phyloP scores from a whole-genome alignment of 805 yeast species.

The Lachancea sp. region DNA sequence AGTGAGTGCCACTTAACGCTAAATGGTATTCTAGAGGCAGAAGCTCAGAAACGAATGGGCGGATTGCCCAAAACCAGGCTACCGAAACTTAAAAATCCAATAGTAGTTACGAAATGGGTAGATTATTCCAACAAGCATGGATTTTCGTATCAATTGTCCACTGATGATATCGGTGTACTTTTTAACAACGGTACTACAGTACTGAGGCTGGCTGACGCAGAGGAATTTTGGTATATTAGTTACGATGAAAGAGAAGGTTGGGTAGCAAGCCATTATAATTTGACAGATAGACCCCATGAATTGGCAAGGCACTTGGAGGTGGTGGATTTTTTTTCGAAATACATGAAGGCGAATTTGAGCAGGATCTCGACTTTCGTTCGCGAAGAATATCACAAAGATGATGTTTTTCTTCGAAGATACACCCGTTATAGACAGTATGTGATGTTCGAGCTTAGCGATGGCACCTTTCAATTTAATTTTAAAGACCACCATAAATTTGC shows the following conservation, averaged over 20 bases:
- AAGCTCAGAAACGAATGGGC: conserved; percentile 40
- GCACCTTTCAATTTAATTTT: conserved; percentile 89
- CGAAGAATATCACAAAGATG: conserved; percentile 51
- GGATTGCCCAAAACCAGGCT: conserved; percentile 30
- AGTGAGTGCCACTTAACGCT: conserved; percentile 43
- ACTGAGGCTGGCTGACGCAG: conserved; percentile 58
- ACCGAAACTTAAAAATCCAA: conserved; percentile 44
- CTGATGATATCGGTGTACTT: conserved; percentile 83
- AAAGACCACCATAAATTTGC: conserved; percentile 90
- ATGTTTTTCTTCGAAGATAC: conserved; percentile 74
- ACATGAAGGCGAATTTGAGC: conserved; percentile 86
- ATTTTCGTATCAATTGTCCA: conserved; percentile 83
- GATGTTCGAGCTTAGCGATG: conserved; percentile 90
- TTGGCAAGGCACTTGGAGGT: conserved; percentile 72
- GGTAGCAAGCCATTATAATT: conserved; percentile 44
- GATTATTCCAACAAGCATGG: conserved; percentile 96
- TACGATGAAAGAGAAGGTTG: conserved; percentile 46
- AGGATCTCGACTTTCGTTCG: conserved; percentile 56
- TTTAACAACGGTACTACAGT: conserved; percentile 83
- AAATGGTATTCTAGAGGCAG: conserved; percentile 40
- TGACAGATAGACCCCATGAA: conserved; percentile 39
- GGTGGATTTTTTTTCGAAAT: conserved; percentile 80
- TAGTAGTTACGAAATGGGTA: conserved; percentile 90
- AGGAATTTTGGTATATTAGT: conserved; percentile 58
- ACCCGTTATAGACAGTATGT: conserved; percentile 73